Evolutionary conservation across 768 basidiomycete species (phyloP).

Genomic region (Favolaschia claudopus): DNA sequence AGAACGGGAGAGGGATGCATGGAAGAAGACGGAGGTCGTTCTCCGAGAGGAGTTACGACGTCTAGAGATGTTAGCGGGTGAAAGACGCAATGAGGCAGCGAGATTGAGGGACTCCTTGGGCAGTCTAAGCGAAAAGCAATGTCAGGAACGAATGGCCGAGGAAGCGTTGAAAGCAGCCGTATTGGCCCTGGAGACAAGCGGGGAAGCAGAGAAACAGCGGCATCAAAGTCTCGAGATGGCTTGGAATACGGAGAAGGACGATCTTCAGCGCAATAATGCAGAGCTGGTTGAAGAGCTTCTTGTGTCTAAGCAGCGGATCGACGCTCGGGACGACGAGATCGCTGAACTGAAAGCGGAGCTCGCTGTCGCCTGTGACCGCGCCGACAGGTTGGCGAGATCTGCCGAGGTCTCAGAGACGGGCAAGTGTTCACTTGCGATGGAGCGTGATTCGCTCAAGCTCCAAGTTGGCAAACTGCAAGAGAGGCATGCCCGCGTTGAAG

Average conservation of each 20-base stretch:
- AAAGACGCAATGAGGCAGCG: conserved; percentile 51
- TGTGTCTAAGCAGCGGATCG: conserved; percentile 45
- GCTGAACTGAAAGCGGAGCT: conserved; percentile 64
- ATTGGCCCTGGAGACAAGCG: conserved; percentile 49
- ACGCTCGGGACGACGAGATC: conserved; percentile 52
- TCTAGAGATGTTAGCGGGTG: conserved; percentile 58
- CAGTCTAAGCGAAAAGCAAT: conserved; percentile 59
- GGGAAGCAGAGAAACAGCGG: conserved; percentile 49
- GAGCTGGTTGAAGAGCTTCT: conserved; percentile 51
- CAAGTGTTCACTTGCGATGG: conserved; percentile 45
- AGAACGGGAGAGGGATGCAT: conserved; percentile 68
- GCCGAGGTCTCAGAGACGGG: conserved; percentile 48
- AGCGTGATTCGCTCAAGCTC: conserved; percentile 48
- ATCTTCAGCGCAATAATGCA: conserved; percentile 52
- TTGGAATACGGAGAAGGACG: conserved; percentile 60
- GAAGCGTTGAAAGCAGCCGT: conserved; percentile 49
- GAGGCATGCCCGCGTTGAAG: conserved; percentile 54
- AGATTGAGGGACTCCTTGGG: conserved; percentile 52
- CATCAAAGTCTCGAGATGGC: conserved; percentile 50
- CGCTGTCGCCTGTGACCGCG: conserved; percentile 70
- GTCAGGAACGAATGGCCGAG: conserved; percentile 49
- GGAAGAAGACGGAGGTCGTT: conserved; percentile 49
- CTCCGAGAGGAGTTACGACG: conserved; percentile 55
- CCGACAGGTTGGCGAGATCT: conserved; percentile 60
- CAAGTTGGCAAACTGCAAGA: conserved; percentile 51